These are phyloP conservation scores for Chrysanthemum lavandulifolium DNA, from an alignment of 129 eudicot species.

Conservation along the genomic window DNA sequence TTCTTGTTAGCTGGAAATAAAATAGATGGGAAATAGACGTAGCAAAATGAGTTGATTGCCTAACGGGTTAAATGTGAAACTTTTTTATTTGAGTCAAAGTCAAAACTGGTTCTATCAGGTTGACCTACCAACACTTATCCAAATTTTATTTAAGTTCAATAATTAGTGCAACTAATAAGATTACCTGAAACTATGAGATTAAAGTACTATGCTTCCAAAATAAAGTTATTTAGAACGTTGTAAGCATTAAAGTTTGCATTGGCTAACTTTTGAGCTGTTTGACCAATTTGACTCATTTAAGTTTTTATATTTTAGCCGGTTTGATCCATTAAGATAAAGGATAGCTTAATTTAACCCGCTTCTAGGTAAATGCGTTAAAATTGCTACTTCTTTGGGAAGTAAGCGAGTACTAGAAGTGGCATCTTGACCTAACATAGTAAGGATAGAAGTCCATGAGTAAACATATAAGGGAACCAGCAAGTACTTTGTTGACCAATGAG, in stretches of 20 bases:
- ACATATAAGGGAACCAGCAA: slow-evolving; percentile 75
- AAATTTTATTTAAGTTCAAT: neutral
- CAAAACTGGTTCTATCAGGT: neutral
- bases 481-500: slow-evolving; percentile 69
- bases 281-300: neutral
- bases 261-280: neutral
- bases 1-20: neutral
- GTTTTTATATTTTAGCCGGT: neutral
- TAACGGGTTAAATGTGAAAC: neutral
- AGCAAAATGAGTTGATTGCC: neutral
- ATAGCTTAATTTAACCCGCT: slow-evolving; percentile 1
- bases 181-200: too few relatives aligned
- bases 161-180: neutral
- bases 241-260: neutral
- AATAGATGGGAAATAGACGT: neutral
- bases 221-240: neutral
- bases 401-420: neutral
- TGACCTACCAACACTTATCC: neutral
- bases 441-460: slow-evolving; percentile 84
- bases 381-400: neutral
- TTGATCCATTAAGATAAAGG: neutral
- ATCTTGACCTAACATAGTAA: slow-evolving; percentile 56
- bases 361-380: neutral
- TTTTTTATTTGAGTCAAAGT: neutral
- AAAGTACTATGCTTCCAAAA: neutral